A percentile compares a stretch with the other conserved stretches of the same genome.
These are phyloP conservation scores for Backusella sp. DNA, from an alignment of 192 early-diverging fungal genomes.

Conservation along the genomic window DNA sequence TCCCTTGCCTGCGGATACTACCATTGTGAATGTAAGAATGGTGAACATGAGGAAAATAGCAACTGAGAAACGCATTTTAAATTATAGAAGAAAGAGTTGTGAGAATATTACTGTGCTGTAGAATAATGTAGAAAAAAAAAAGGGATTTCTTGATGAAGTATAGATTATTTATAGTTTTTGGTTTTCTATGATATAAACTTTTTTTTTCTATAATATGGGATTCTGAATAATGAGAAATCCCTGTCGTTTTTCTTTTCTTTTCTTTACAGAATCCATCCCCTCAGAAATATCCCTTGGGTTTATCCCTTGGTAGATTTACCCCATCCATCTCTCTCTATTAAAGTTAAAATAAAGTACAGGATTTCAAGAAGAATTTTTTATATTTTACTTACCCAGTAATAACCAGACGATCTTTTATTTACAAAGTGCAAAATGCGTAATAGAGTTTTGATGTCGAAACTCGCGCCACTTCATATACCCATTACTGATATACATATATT, in stretches of 20 bases:
- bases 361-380: neutral
- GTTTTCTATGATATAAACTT: neutral
- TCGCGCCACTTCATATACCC: too few species aligned
- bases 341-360: neutral
- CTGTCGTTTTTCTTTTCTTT: neutral
- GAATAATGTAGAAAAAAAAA: neutral
- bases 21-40: neutral
- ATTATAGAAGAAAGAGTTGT: neutral
- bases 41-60: neutral
- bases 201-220: neutral
- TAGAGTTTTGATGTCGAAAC: too few species aligned
- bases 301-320: too few species aligned
- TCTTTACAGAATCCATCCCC: too few species aligned
- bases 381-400: neutral
- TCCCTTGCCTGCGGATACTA: neutral
- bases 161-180: neutral
- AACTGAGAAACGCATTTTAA: neutral
- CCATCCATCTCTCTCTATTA: neutral
- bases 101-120: neutral
- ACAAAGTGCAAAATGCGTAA: neutral
- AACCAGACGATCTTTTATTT: neutral
- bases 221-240: neutral
- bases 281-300: neutral
- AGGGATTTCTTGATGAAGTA: neutral
- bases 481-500: too few species aligned